phyloP scores from a whole-genome alignment of 2,329 filamentous ascomycete species.

The Penicillium corylophilum region DNA sequence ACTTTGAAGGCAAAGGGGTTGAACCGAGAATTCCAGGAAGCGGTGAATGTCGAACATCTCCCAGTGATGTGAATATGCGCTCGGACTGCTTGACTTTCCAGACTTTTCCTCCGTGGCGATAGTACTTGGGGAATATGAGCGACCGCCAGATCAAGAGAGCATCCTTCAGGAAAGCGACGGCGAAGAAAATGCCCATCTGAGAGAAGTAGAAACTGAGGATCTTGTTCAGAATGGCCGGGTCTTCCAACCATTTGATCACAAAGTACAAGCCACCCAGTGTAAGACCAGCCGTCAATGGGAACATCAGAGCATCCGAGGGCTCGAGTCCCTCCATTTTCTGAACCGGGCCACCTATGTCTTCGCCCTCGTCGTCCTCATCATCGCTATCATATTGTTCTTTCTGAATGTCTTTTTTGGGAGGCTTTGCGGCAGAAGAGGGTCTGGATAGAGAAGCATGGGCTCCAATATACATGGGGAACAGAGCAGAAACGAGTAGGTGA shows the following conservation, averaged over 20 bases:
- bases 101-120: slow-evolving; percentile 52
- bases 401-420: slow-evolving; percentile 51
- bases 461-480: slow-evolving; percentile 81
- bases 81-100: slow-evolving; percentile 47
- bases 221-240: slow-evolving; percentile 77
- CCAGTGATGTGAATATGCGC: slow-evolving; percentile 27
- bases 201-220: slow-evolving; percentile 83
- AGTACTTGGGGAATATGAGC: slow-evolving; percentile 72
- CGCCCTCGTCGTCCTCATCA: slow-evolving; percentile 40
- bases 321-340: slow-evolving; percentile 67
- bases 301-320: slow-evolving; percentile 77
- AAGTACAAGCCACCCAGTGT: slow-evolving; percentile 78
- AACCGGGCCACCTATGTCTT: slow-evolving; percentile 53
- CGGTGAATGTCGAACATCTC: slow-evolving; percentile 44
- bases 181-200: slow-evolving; percentile 72
- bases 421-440: slow-evolving; percentile 73
- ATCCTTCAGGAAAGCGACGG: slow-evolving; percentile 73
- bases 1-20: slow-evolving; percentile 44
- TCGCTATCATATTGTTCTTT: slow-evolving; percentile 24
- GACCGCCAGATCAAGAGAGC: slow-evolving; percentile 62
- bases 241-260: slow-evolving; percentile 82
- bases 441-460: slow-evolving; percentile 82
- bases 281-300: slow-evolving; percentile 73
- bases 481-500: slow-evolving; percentile 65
- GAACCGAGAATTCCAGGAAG: slow-evolving; percentile 52